Conservation (phyloP, 169 alveolate species). For the Plasmodium gallinaceum region DNA sequence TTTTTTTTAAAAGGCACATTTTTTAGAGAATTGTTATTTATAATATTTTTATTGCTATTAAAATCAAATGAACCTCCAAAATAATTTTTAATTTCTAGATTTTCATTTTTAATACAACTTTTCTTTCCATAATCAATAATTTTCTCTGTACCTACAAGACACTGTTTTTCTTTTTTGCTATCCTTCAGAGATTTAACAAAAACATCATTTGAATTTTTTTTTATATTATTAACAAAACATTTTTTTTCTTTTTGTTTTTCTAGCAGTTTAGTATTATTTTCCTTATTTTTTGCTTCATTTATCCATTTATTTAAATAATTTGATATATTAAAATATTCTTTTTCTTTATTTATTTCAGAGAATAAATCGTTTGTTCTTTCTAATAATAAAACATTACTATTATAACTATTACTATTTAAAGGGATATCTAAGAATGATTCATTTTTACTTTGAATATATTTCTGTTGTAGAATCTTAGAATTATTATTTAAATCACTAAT, state of each 20-base stretch:
- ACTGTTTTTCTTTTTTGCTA: conserved; percentile 21
- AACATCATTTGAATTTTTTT: conserved; percentile 1
- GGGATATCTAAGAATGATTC: background rate
- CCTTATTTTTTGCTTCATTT: background rate
- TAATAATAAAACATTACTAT: background rate
- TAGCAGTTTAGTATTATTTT: background rate
- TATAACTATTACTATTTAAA: background rate
- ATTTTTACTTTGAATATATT: conserved; percentile 1
- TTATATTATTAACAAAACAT: background rate
- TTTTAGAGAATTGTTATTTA: conserved; percentile 15
- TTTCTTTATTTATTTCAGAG: conserved; percentile 19
- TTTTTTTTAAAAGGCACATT: conserved; percentile 14
- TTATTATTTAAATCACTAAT: background rate
- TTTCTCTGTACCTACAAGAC: conserved; percentile 6
- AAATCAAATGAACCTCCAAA: conserved; percentile 30
- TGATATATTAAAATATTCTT: conserved; percentile 18
- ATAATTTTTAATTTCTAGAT: background rate
- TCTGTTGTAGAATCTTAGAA: background rate
- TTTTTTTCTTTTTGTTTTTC: background rate
- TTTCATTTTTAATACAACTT: background rate
- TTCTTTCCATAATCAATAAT: conserved; percentile 15
- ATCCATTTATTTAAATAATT: conserved; percentile 9
- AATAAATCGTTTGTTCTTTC: background rate
- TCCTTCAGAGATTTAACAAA: conserved; percentile 11
- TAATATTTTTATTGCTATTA: background rate